Evolutionary conservation across 2,329 filamentous ascomycete species (phyloP).

Genomic region (Aspergillus chevalieri): DNA sequence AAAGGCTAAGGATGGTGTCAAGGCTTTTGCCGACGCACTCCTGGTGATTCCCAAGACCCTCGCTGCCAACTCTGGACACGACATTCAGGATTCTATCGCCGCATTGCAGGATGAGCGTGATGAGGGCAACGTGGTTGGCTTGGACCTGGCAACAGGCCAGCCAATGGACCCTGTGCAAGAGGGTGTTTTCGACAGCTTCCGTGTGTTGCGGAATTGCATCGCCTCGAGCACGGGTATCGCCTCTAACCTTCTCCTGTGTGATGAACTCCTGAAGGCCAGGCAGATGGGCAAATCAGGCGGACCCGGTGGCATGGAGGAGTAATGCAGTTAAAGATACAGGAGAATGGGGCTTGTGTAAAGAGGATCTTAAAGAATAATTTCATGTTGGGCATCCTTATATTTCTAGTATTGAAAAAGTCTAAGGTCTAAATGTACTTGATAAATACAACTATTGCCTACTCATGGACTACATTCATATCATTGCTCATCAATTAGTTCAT

Average conservation of each 20-base stretch:
- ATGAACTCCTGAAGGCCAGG: conserved; percentile 93
- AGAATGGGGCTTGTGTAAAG: conserved; percentile 14
- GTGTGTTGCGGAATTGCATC: conserved; percentile 86
- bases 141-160: conserved; percentile 80
- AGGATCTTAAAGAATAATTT: conserved; percentile 13
- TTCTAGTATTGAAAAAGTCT: conserved; percentile 8
- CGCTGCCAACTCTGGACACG: conserved; percentile 90
- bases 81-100: conserved; percentile 91
- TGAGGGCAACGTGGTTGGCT: conserved; percentile 77
- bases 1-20: conserved; percentile 93
- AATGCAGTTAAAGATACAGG: conserved; percentile 22
- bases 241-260: conserved; percentile 88
- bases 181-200: conserved; percentile 93
- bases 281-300: conserved; percentile 65
- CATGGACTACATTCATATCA: not conserved
- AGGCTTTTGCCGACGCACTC: conserved; percentile 89
- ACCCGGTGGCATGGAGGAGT: conserved; percentile 39
- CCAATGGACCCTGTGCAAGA: conserved; percentile 92
- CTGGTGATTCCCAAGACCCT: conserved; percentile 96
- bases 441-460: conserved; percentile 2
- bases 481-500: not conserved
- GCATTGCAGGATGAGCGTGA: conserved; percentile 76
- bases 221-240: conserved; percentile 93
- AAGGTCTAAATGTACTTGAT: conserved; percentile 14
- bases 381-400: conserved; percentile 5